phyloP scores from a whole-genome alignment of 768 basidiomycete species.

The Mrakia frigida region DNA sequence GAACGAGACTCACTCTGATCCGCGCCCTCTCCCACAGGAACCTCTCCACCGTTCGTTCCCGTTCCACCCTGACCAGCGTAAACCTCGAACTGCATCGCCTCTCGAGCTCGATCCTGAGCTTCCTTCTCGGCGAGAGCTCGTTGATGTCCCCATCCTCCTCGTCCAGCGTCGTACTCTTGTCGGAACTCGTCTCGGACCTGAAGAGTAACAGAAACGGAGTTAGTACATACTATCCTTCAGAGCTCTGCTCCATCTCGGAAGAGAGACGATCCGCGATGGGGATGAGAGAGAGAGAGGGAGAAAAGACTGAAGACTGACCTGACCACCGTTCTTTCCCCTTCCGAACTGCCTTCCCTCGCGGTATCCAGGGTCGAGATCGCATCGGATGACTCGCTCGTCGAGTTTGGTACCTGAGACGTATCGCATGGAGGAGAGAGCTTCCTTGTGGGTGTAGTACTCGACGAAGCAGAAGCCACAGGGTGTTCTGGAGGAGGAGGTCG shows the following conservation, averaged over 20 bases:
- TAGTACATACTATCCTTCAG: no score
- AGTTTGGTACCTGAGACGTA: slow-evolving; percentile 98
- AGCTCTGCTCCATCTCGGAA: not conserved
- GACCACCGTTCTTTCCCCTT: slow-evolving; percentile 92
- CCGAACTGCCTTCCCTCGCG: slow-evolving; percentile 96
- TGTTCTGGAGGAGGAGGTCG: slow-evolving; percentile 37
- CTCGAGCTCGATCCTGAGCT: slow-evolving; percentile 53
- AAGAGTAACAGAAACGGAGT: not conserved
- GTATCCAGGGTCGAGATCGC: slow-evolving; percentile 94
- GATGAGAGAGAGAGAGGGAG: not conserved
- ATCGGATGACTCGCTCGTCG: slow-evolving; percentile 96
- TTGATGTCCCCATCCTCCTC: slow-evolving; percentile 84
- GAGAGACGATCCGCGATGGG: slow-evolving; percentile 23
- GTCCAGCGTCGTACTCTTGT: slow-evolving; percentile 92
- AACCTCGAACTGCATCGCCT: slow-evolving; percentile 77
- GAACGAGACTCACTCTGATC: slow-evolving; percentile 25
- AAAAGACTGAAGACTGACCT: slow-evolving; percentile 48
- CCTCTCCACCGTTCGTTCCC: slow-evolving; percentile 27
- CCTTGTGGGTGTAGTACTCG: slow-evolving; percentile 81
- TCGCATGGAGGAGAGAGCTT: slow-evolving; percentile 85
- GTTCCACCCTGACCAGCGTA: slow-evolving; percentile 53
- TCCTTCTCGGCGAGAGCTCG: slow-evolving; percentile 65
- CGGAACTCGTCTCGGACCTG: slow-evolving; percentile 87
- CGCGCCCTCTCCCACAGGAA: slow-evolving; percentile 29
- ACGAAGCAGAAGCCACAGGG: slow-evolving; percentile 47